Base-by-base conservation (phyloP, 495 filamentous ascomycete genomes). In the Penicillium pancosmium region DNA sequence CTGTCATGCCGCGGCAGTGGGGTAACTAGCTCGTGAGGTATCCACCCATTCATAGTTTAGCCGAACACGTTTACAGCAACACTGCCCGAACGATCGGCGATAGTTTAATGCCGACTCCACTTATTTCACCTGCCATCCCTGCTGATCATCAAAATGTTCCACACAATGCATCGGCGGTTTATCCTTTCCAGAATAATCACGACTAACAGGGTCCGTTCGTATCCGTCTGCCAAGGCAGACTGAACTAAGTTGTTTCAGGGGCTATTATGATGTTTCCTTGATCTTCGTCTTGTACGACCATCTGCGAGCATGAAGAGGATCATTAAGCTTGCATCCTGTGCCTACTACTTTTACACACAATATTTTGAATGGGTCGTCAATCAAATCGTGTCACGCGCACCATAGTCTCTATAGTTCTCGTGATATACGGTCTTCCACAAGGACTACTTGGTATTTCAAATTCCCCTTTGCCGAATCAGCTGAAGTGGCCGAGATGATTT, bases 71-170 rank as follows among this genome's bases (percentile, higher is more conserved):
- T 56, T 56, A 33, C n/a, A 56, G 54, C 44, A 56, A 13, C 27
- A 38, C 18, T 35, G 21, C 33, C 54, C 54, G 54, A 56, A 16
- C 46, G 54, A 56, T 56, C 54, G 54, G 34, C 54, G 19, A 55
- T 46, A 55, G 54, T 55, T 55, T 49, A 55, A 55, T 55, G 47
- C 47, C 27, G 34, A n/a, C 15, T 38, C 27, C 38, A 38, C 54
- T 13, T 41, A 9, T 49, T 19, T 15, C 5, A 18, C 43, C 43
- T 44, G 40, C 53, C 43, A 55, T 55, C 43, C 54, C 43, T 55
- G 54, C 23, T 61, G 16, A 16, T 60, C 41, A 44, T 9, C 15
- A 44, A 44, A 9, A 6, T 2, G 41, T 4, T 44, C 41, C 41
- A 44, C 41, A 44, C 41, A 12, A 44, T 44, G 41, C 41, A 44